Evolutionary conservation across 1,284 basidiomycete species (phyloP).

Genomic region (Rhodotorula sp.): DNA sequence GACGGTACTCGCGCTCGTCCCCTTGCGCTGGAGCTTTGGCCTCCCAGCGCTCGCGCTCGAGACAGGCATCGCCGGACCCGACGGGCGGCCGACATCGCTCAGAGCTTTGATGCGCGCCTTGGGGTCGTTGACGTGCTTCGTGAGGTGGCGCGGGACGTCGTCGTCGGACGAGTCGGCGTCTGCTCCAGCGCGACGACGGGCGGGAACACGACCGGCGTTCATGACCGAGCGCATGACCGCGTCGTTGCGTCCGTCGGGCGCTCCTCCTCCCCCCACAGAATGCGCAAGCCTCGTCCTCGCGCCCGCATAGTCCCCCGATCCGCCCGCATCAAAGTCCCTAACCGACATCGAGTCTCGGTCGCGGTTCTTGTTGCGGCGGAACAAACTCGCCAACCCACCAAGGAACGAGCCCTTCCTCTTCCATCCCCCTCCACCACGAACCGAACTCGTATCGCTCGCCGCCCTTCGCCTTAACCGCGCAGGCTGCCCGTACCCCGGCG

Average conservation of each 20-base stretch:
- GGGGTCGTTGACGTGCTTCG: slow-evolving; percentile 40
- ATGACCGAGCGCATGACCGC: slow-evolving; percentile 10
- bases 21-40: slow-evolving; percentile 14
- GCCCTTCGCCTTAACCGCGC: slow-evolving; percentile 17
- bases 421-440: slow-evolving; percentile 15
- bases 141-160: slow-evolving; percentile 30
- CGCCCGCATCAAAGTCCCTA: slow-evolving; percentile 2
- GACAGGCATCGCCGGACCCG: not conserved
- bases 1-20: slow-evolving; percentile 19
- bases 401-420: slow-evolving; percentile 37
- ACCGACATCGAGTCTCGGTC: slow-evolving; percentile 2
- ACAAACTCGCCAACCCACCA: slow-evolving; percentile 40
- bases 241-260: slow-evolving; percentile 4
- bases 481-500: not conserved
- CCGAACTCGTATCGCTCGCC: slow-evolving; percentile 37
- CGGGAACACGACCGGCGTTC: slow-evolving; percentile 8
- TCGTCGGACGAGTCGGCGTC: slow-evolving; percentile 25
- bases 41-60: not conserved
- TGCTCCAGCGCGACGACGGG: not conserved
- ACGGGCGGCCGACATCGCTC: slow-evolving; percentile 30
- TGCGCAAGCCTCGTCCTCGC: slow-evolving; percentile 2
- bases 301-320: slow-evolving; percentile 5
- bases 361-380: slow-evolving; percentile 28
- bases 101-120: slow-evolving; percentile 30
- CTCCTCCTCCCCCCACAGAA: not conserved